Conservation (phyloP, 495 filamentous ascomycete species). For the Rostrohypoxylon terebratum region DNA sequence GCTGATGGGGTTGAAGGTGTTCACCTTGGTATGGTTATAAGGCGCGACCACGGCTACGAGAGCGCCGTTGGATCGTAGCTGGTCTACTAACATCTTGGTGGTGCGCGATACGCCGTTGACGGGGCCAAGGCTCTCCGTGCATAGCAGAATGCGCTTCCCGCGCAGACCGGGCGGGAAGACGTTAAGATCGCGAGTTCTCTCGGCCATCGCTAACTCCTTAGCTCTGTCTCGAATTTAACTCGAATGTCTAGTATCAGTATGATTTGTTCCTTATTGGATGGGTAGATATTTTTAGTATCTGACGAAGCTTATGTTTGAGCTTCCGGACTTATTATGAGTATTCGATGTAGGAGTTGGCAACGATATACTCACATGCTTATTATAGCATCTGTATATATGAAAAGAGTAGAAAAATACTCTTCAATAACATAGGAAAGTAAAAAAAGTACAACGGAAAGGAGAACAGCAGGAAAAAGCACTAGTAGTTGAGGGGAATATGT, state of each 20-base stretch:
- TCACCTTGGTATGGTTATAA: slow-evolving; percentile 54
- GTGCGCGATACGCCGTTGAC: slow-evolving; percentile 75
- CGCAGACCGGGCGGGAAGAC: slow-evolving; percentile 59
- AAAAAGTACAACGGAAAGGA: background rate
- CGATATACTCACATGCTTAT: slow-evolving; percentile 5
- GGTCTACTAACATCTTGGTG: slow-evolving; percentile 70
- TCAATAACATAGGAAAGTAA: background rate
- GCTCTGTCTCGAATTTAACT: background rate
- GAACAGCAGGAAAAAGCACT: background rate
- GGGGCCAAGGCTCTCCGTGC: slow-evolving; percentile 73
- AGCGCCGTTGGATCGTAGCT: slow-evolving; percentile 67
- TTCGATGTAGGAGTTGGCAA: background rate
- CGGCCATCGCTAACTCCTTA: slow-evolving; percentile 7
- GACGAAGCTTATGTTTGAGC: background rate
- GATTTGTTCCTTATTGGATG: background rate
- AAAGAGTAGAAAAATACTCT: background rate
- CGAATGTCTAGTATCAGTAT: background rate
- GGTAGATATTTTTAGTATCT: background rate
- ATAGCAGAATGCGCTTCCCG: slow-evolving; percentile 68
- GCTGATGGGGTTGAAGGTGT: slow-evolving; percentile 48
- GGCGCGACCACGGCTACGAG: slow-evolving; percentile 70
- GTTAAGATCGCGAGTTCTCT: slow-evolving; percentile 42
- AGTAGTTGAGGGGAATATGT: background rate
- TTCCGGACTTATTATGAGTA: slow-evolving; percentile 6
- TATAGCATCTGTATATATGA: background rate